Evolutionary conservation across 441 rosid species (phyloP).

Genomic region (Gossypium aridum): DNA sequence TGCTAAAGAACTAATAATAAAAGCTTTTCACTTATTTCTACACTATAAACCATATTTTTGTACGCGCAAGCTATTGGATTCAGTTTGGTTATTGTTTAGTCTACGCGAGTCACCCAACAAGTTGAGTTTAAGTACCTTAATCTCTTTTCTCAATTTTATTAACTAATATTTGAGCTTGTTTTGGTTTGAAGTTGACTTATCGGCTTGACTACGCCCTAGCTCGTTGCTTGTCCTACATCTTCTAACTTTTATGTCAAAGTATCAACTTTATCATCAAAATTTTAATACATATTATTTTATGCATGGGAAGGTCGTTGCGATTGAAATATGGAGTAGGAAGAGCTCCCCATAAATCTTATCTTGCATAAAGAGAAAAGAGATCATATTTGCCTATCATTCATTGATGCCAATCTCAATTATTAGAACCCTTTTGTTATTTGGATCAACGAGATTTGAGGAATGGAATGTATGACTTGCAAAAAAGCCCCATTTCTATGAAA

Average conservation of each 20-base stretch:
- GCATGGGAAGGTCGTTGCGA: not conserved
- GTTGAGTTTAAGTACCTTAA: not conserved
- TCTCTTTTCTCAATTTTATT: not conserved
- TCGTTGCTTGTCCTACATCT: not conserved
- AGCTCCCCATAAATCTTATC: not conserved
- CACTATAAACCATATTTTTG: not conserved
- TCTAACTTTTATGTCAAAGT: not conserved
- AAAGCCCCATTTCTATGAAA: not conserved
- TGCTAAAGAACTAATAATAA: not conserved
- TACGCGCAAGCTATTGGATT: not conserved
- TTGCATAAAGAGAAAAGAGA: not conserved
- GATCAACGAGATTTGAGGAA: not conserved
- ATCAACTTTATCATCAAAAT: not conserved
- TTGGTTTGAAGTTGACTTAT: not conserved
- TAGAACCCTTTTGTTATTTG: not conserved
- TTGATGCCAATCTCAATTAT: conserved; percentile 4
- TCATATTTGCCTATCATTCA: not conserved
- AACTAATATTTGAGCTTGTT: not conserved
- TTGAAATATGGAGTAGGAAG: not conserved
- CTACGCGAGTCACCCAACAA: not conserved
- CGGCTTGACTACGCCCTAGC: not conserved
- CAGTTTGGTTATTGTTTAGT: not conserved
- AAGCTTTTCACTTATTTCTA: not conserved
- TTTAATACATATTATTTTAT: not conserved
- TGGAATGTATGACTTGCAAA: not conserved